Conservation (phyloP, 306 rosid species). For the Quercus cerris region DNA sequence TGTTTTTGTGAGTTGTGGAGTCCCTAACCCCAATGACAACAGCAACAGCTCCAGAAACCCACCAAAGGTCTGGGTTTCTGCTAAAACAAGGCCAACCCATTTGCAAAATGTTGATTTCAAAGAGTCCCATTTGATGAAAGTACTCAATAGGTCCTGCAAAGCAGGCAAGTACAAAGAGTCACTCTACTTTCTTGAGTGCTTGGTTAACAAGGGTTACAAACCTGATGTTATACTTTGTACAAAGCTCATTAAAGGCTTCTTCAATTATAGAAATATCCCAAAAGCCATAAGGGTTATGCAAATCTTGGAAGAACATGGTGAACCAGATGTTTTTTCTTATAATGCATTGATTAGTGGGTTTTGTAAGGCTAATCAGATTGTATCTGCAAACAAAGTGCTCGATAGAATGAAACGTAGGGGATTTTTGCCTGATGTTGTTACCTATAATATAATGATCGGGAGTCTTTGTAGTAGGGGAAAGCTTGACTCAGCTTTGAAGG, state of each 20-base stretch:
- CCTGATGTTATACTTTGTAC: conserved; percentile 77
- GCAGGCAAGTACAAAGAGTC: conserved; percentile 63
- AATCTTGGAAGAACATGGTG: conserved; percentile 67
- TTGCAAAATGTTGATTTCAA: conserved; percentile 27
- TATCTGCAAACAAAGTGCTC: conserved; percentile 56
- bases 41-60: conserved; percentile 26
- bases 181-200: conserved; percentile 61
- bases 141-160: conserved; percentile 59
- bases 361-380: conserved; percentile 57
- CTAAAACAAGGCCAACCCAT: conserved; percentile 31
- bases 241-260: conserved; percentile 71
- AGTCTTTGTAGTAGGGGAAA: conserved; percentile 65
- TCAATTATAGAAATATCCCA: conserved; percentile 46
- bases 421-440: conserved; percentile 65
- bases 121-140: conserved; percentile 58
- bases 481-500: conserved; percentile 49
- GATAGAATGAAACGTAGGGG: conserved; percentile 70
- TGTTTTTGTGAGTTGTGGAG: conserved; percentile 27
- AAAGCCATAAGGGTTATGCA: conserved; percentile 72
- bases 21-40: conserved; percentile 24
- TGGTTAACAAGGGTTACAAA: conserved; percentile 60
- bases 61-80: conserved; percentile 19
- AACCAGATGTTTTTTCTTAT: conserved; percentile 75
- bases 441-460: conserved; percentile 82
- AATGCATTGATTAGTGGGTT: conserved; percentile 75